Evolutionary conservation across 129 eudicot species (phyloP), one percentile per base, ranked within the genome.

Genomic region (Centaurea solstitialis): DNA sequence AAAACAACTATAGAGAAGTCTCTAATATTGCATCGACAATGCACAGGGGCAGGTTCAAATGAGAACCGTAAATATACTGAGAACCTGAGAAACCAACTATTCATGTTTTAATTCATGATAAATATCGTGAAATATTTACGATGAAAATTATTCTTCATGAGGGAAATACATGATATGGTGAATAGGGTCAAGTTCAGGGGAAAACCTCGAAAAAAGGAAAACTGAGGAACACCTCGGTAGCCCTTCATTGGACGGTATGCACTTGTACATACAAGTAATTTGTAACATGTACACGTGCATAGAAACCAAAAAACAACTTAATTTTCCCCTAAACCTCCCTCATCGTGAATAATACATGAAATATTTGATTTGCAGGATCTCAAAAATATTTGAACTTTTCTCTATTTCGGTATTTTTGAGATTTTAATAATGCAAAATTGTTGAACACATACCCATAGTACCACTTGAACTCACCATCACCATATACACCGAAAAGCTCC

Each of bases 391-490:
- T 41, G 47, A 41, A 41, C 12, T 41, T 41, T 41, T 13, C 12
- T 41, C 17, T 33, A 18, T 2, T 10, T 7, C 24, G 15, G 76
- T 3, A 2, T 18, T 64, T 64, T 47, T 22, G 6, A 53, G 62
- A 35, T 68, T 9, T 53, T 26, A 67, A 33, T 71, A 1, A 28
- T 15, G 6, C 33, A 26, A 7, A 17, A 57, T 53, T 39, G 26
- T 66, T 12, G 2, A 24, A 81, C 47, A 89, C 98, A 39, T 92
- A 95, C 99, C 98, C 99, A 18, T 84, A 88, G 76, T 93, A 72
- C 92, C 90, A 89, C 81, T 95, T 91, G 87, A 95, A 95, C 86
- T 95, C 90, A 47, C 99, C 98, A 83, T 95, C 97, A 72, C 98
- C 99, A 28, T 95, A 95, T 24, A 93, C 99, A 38, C 99, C 99